Evolutionary conservation across 176 grass and related monocot species (phyloP).

Genomic region (Musa troglodytarum): DNA sequence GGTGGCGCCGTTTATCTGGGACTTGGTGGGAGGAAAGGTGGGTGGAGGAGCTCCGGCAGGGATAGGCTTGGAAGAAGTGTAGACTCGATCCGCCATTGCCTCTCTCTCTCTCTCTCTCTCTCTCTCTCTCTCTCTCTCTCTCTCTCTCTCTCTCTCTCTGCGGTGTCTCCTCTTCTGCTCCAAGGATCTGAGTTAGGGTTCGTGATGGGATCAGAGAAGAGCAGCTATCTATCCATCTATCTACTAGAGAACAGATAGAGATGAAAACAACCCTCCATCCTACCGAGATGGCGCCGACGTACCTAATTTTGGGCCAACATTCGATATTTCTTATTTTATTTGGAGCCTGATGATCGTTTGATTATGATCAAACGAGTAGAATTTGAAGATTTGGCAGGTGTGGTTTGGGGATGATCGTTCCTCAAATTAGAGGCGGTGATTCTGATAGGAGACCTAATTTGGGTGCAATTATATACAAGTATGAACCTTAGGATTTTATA

Average conservation of each 20-base stretch:
- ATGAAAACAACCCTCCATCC: background rate
- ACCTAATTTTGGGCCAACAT: background rate
- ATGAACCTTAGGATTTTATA: no score
- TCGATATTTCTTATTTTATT: no score
- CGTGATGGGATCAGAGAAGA: background rate
- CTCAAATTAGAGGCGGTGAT: no score
- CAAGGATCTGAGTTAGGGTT: background rate
- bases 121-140: background rate
- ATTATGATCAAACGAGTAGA: no score
- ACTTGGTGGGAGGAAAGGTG: conserved; percentile 35
- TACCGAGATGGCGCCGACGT: background rate
- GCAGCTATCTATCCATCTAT: background rate
- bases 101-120: background rate
- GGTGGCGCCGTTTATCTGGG: conserved; percentile 59
- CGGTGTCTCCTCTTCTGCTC: no score
- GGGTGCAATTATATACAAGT: no score
- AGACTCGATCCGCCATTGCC: conserved; percentile 69
- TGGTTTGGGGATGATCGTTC: no score
- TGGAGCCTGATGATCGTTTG: no score
- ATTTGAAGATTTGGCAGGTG: no score
- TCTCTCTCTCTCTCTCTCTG: no score
- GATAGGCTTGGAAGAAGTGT: conserved; percentile 60
- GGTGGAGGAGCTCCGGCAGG: conserved; percentile 30
- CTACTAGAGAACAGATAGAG: background rate
- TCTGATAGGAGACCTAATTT: no score